Evolutionary conservation across 371 early-diverging fungal species (phyloP), one percentile per base, ranked within the genome.

Genomic region (Lichtheimia ramosa): DNA sequence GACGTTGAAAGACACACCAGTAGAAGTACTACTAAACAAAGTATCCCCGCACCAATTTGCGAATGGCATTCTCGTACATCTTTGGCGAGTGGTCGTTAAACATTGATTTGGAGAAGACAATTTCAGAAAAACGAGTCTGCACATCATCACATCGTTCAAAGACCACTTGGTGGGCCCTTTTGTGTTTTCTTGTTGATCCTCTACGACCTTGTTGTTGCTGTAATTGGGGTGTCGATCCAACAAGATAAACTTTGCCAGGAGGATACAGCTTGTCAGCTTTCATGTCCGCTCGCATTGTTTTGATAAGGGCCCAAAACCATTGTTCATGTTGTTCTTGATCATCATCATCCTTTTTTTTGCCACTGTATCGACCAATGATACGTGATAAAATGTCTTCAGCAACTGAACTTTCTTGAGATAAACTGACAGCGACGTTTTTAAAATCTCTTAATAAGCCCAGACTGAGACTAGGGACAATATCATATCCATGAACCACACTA

Each of bases 231-330:
- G 63, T 67, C 4, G 79, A 80, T 54, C 83, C 87, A 39, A 93
- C 66, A 12, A 81, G 63, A 65, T 88, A 91, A 3, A 90, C 83
- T 2, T 84, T 84, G 2, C 87, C 84, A 0, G 93, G 91, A 14
- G 93, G 93, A 57, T 89, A 90, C 15, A 93, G 74, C 54, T 93
- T 93, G 54, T 90, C 91, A 2, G 86, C 79, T 23, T 80, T 75
- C 92, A 91, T 92, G 52, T 85, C 89, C 0, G 92, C 92, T 3
- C 92, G 81, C 81, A 92, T 77, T 0, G 91, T 90, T 69, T 91
- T 88, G 62, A 91, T 87, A 49, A 91, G 64, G 14, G 90, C 84
- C 89, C 89, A 89, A 58, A 89, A 87, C 93, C 93, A 93, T 61
- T 92, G 87, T 40, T 83, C 79, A 59, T 83, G 68, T 16, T 77